Evolutionary conservation across 306 rosid species (phyloP), one percentile per base, ranked within the genome.

Genomic region (Rubus idaeus): DNA sequence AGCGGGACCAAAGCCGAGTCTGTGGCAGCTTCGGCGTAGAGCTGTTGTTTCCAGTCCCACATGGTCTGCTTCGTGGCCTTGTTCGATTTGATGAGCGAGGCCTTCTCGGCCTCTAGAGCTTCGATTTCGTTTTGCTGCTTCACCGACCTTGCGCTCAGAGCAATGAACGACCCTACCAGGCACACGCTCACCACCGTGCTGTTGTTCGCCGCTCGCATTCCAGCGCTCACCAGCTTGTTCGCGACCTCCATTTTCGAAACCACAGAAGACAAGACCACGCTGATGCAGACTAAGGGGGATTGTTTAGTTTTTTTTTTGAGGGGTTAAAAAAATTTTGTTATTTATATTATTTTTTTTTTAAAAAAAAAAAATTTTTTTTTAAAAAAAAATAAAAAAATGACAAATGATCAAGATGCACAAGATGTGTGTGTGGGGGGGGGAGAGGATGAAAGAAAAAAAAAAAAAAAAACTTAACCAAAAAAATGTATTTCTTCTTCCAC

Each of bases 41-140:
- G 93, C 84, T 88, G 90, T 52, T 94, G 93, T 80, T 92, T 94
- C 97, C 96, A 89, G 72, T 87, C 85, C 97, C 96, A 94, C 70
- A 91, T 70, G 52, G 95, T 49, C 71, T 82, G 89, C 80, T 83
- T 90, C 79, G 88, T 52, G 61, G 88, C 82, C 85, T 90, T 94
- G 81, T 90, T 94, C 61, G 91, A 83, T 66, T 88, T 78, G 55
- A 67, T 12, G 53, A 94, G 91, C 42, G 90, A 81, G 26, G 80
- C 92, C 71, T 89, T 91, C 90, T 94, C 91, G 20, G 86, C 87
- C 82, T 90, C 95, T 3, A 91, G 78, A 55, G 92, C 88, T 11
- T 90, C 87, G 77, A 94, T 84, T 50, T 65, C 42, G 47, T 75
- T 84, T 82, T 92, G 90, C 86, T 94, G 97, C 73, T 71, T 79